Evolutionary conservation across 2,329 filamentous ascomycete genomes (phyloP), one percentile per base, ranked within the genome.

Genomic region (Aspergillus sp.): DNA sequence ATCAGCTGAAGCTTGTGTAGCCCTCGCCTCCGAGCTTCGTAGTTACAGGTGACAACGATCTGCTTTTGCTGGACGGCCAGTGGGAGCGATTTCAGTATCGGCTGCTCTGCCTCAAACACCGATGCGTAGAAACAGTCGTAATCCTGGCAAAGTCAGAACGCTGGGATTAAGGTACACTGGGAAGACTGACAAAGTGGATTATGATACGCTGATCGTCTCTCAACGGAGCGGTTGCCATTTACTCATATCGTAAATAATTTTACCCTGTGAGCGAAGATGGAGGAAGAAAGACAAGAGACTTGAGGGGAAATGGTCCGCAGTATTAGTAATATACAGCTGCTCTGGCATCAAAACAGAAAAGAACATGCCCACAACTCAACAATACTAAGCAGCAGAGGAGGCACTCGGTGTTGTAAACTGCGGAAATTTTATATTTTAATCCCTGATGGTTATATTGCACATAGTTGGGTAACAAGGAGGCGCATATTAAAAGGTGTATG

Each of bases 21-120:
- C 9, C 79, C 83, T 59, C 84, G 83, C 52, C 86, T 79, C 37
- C 93, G 87, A 21, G 93, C 93, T 70, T 90, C 90, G 74, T 98
- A 98, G 76, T 98, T 98, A 82, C 91, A 96, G 4, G 92, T 96
- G 21, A 93, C 91, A 41, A 95, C 82, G 55, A 97, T 96, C 71
- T 92, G 90, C 76, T 97, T 97, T 76, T 97, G 93, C 74, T 93
- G 90, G 58, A 96, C 87, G 37, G 91, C 93, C 35, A 98, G 79
- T 6, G 92, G 91, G 17, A 89, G 77, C 1, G 82, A 81, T 69
- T 86, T 91, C 57, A 97, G 79, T 2, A 82, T 79, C 0, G 92
- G 91, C 63, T 90, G 87, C 70, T 90, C 88, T 63, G 88, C 88
- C 76, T 97, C 92, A 65, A 95, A 88, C 8, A 95, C 92, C 50